Evolutionary conservation across 1,284 basidiomycete genomes (phyloP).

Genomic region (Trichosporon faecale): DNA sequence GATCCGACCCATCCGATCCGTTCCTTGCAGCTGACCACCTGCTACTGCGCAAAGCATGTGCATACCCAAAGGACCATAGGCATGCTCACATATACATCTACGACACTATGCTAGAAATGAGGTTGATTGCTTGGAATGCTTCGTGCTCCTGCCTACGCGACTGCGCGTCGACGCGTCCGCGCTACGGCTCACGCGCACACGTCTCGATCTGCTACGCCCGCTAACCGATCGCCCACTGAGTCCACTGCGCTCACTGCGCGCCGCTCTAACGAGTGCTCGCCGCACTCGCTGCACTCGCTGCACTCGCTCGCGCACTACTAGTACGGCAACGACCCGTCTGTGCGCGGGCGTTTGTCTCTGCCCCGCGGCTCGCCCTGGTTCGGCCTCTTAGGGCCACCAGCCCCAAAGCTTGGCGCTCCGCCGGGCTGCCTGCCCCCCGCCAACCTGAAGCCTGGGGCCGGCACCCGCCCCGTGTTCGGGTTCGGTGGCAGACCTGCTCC

Average conservation of each 20-base stretch:
- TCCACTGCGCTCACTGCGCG: background rate
- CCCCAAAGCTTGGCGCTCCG: slow-evolving; percentile 14
- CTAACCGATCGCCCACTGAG: no score
- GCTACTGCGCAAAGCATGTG: background rate
- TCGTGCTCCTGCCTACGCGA: background rate
- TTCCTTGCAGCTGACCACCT: background rate
- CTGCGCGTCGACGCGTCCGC: background rate
- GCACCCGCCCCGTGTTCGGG: background rate
- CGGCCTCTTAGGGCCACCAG: background rate
- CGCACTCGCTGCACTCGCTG: background rate
- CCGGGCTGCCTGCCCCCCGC: background rate
- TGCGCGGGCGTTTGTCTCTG: background rate
- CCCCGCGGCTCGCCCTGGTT: background rate
- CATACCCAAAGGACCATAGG: background rate
- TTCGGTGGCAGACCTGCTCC: background rate
- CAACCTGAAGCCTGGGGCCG: background rate
- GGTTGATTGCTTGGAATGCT: background rate
- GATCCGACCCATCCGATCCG: background rate
- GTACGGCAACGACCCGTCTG: background rate
- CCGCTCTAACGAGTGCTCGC: no score
- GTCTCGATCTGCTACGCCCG: background rate
- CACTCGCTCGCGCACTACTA: background rate
- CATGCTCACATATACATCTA: background rate
- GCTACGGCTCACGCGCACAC: background rate
- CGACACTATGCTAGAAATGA: background rate